Evolutionary conservation across 2,329 filamentous ascomycete genomes (phyloP), one percentile per base, ranked within the genome.

Genomic region (Gremmenia infestans): DNA sequence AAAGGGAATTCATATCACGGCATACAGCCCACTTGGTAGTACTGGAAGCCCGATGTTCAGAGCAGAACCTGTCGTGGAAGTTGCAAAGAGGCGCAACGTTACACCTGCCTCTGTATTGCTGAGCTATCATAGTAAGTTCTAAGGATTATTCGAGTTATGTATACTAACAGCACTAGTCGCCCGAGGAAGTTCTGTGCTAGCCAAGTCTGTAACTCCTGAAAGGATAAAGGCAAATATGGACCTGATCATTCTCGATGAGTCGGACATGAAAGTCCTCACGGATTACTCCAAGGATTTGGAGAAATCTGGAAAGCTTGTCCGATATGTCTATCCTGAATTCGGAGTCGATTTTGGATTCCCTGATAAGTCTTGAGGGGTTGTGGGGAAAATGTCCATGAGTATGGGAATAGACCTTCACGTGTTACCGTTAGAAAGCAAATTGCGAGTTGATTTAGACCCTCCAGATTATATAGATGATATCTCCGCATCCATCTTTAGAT

Each of bases 211-310:
- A 40, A 88, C 80, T 6, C 79, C 81, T 14, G 77, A 78, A 48
- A 80, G 87, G 63, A 90, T 91, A 71, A 81, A 85, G 68, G 79
- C 85, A 65, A 91, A 91, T 73, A 75, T 81, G 70, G 80, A 85
- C 61, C 76, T 89, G 53, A 78, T 88, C 64, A 79, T 83, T 65
- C 78, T 88, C 47, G 82, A 86, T 64, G 76, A 72, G 6, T 78
- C 79, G n/a, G 88, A 91, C 61, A 67, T 86, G 66, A 76, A 80
- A 70, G 73, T 72, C 49, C 73, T 86, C 14, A 72, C 77, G 63
- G 78, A 78, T 50, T 84, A 83, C 70, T 80, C 81, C 0, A 72
- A 74, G 23, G 72, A 76, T 36, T 70, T 85, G 46, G 55, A 58
- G 25, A 66, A 73, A 63, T 76, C 76, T 58, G 76, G 77, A 47